Base-by-base conservation (phyloP, 768 basidiomycete species). In the Amanita muscaria region DNA sequence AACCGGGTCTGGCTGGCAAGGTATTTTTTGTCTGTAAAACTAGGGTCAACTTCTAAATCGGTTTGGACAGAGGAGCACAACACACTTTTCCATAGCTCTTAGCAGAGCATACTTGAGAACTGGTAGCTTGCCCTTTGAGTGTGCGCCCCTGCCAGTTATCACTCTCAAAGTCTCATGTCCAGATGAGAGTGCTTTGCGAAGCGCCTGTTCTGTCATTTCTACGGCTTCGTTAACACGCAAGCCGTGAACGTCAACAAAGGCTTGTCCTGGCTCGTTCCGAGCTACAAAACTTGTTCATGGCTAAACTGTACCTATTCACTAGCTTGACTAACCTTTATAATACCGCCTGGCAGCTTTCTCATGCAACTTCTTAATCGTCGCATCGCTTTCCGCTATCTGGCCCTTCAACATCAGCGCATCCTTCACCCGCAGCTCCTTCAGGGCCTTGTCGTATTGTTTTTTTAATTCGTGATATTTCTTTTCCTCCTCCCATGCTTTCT, bases 91-190 rank as follows among this genome's bases (percentile, higher is more conserved):
- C 80, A 93, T 83, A 42, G 85, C 71, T 38, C 76, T 74, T 52
- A 80, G 77, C 30, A 97, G 78, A 1, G 83, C 84, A 10, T 84
- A 82, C 56, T 87, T 91, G 54, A 98, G 66, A 58, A 88, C 88
- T 1, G 88, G 81, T 8, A 76, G 68, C 38, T 80, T 75, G 4
- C 72, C 66, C 4, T 69, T 60, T 2, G 87, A 90, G 63, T 97
- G 93, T 25, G 84, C 60, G 2, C 93, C 93, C 59, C 88, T 92
- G 15, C 88, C 88, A 2, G 73, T 71, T 50, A 77, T 74, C 3
- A 77, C 67, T 7, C 58, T 59, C 27, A 77, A 54, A 4, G 56
- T 54, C 1, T 55, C 51, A 4, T 62, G 50, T 8, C 63, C 67
- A 38, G 59, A 58, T 30, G 50, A 51, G 37, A 67, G 53, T 3